phyloP scores from a whole-genome alignment of 2,329 filamentous ascomycete species.

The Periconia sp. region DNA sequence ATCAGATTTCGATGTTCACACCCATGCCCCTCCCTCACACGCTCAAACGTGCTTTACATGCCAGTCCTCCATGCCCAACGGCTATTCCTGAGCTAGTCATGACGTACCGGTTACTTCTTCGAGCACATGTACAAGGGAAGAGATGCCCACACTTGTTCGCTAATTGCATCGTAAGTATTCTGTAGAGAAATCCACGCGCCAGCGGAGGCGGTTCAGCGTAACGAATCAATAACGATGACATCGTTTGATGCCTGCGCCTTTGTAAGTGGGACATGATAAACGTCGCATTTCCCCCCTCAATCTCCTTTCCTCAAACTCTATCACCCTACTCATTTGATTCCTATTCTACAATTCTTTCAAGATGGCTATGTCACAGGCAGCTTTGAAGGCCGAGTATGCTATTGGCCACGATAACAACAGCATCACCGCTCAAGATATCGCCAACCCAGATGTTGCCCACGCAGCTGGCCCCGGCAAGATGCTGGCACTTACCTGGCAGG shows the following conservation, averaged over 20 bases:
- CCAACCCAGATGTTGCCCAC: slow-evolving; percentile 56
- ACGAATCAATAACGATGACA: slow-evolving; percentile 25
- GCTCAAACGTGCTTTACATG: not conserved
- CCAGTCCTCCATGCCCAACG: not conserved
- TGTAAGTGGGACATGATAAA: slow-evolving; percentile 5
- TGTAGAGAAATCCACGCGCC: slow-evolving; percentile 16
- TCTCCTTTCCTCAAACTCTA: not conserved
- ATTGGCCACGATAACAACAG: slow-evolving; percentile 69
- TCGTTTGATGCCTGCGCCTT: slow-evolving; percentile 14
- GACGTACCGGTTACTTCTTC: slow-evolving; percentile 29
- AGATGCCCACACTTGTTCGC: not conserved
- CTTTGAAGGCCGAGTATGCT: slow-evolving; percentile 65
- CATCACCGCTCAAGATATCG: slow-evolving; percentile 68
- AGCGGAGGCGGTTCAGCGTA: not conserved
- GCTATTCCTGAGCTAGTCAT: slow-evolving; percentile 27
- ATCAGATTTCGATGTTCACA: not conserved
- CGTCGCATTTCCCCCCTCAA: not conserved
- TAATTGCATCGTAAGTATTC: slow-evolving; percentile 8
- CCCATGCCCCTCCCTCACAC: not conserved
- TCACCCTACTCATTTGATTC: not conserved
- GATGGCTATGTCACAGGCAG: slow-evolving; percentile 54
- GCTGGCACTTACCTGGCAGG: slow-evolving; percentile 81
- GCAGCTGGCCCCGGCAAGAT: slow-evolving; percentile 63
- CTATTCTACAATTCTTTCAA: slow-evolving; percentile 14
- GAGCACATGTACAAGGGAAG: slow-evolving; percentile 27